phyloP scores from a whole-genome alignment of 2,329 filamentous ascomycete genomes.

The Cytospora chrysosperma region DNA sequence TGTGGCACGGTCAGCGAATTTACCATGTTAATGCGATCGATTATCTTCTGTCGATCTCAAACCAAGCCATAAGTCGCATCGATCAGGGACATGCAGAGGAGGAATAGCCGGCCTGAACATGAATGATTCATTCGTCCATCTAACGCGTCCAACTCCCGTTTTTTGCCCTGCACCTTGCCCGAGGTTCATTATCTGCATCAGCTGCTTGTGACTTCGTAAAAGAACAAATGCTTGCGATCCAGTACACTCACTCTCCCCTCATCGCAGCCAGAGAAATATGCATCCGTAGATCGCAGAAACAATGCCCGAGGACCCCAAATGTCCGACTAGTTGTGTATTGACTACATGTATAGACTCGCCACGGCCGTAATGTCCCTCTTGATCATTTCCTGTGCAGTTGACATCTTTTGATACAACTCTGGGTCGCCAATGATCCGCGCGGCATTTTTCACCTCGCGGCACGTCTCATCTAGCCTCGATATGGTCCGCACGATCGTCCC shows the following conservation, averaged over 20 bases:
- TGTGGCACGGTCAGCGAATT: not conserved
- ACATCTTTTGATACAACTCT: constrained; percentile 92
- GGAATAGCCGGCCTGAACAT: not conserved
- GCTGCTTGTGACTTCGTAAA: not conserved
- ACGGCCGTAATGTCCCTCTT: constrained; percentile 93
- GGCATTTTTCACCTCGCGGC: constrained; percentile 95
- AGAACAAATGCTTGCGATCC: not conserved
- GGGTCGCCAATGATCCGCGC: constrained; percentile 94
- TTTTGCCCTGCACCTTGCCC: not conserved
- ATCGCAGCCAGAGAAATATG: not conserved
- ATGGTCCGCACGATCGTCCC: constrained; percentile 97
- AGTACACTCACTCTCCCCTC: not conserved
- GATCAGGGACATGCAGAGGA: not conserved
- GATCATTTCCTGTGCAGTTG: constrained; percentile 95
- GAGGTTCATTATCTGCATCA: not conserved
- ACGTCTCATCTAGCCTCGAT: constrained; percentile 91
- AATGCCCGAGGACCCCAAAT: not conserved
- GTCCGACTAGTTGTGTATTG: not conserved
- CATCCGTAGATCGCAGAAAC: not conserved
- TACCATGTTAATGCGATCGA: too few relatives aligned
- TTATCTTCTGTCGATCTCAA: not conserved
- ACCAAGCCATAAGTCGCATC: not conserved
- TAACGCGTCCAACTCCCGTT: not conserved
- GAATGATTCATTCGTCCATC: not conserved
- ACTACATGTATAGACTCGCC: constrained; percentile 81